These are phyloP conservation scores for Plectosphaerella cucumerina DNA, from an alignment of 2,329 filamentous ascomycete species.

Conservation along the genomic window DNA sequence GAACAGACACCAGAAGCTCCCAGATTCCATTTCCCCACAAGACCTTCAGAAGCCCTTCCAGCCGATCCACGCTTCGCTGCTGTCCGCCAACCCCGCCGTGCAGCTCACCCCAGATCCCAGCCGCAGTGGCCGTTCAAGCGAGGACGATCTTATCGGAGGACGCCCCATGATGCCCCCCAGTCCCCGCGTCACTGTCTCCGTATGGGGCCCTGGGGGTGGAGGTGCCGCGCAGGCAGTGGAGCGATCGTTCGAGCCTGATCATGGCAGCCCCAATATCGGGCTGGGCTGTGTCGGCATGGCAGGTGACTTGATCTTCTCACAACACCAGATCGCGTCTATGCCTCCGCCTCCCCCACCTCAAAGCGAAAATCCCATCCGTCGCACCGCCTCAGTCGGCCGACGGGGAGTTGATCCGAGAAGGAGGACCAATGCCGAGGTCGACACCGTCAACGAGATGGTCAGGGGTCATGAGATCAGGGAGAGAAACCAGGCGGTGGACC, in stretches of 20 bases:
- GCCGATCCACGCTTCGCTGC: constrained; percentile 23
- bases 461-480: constrained; percentile 35
- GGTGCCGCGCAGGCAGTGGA: constrained; percentile 32
- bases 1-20: constrained; percentile 14
- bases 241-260: constrained; percentile 27
- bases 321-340: constrained; percentile 10
- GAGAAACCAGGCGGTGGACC: constrained; percentile 48
- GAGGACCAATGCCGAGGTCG: constrained; percentile 37
- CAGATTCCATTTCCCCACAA: constrained; percentile 35
- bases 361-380: constrained; percentile 27
- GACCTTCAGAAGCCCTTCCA: constrained; percentile 36
- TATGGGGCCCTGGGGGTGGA: constrained; percentile 42
- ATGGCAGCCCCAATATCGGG: constrained; percentile 29
- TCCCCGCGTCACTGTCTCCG: constrained; percentile 52
- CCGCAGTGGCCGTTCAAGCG: constrained; percentile 45
- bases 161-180: constrained; percentile 42
- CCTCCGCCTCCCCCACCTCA: constrained; percentile 21
- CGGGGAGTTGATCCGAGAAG: constrained; percentile 43
- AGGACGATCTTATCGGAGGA: constrained; percentile 39
- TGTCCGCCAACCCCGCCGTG: constrained; percentile 21
- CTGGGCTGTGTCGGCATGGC: constrained; percentile 30
- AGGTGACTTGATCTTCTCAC: constrained; percentile 32
- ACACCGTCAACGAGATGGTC: constrained; percentile 46
- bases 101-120: constrained; percentile 47
- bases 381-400: constrained; percentile 32